These are phyloP conservation scores for Citrus australasica DNA, from an alignment of 345 rosid genomes.

Conservation along the genomic window DNA sequence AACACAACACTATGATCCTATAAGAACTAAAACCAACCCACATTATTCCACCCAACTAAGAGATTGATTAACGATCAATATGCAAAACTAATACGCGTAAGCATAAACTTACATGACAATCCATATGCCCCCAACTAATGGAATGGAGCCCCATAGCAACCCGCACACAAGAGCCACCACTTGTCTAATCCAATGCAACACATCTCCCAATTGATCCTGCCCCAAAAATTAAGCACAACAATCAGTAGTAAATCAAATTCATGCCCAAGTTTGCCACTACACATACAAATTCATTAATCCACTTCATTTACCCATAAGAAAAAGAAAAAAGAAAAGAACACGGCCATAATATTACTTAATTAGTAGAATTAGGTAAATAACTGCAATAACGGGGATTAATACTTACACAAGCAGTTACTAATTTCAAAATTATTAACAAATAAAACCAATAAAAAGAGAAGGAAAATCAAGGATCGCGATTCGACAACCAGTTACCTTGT, in stretches of 20 bases:
- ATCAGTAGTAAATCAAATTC: neutral
- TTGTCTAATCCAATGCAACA: conserved; percentile 95
- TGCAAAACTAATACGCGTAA: neutral
- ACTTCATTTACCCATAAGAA: neutral
- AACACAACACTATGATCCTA: neutral
- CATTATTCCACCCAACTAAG: neutral
- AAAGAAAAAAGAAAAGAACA: too few species aligned
- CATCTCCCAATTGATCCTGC: conserved; percentile 98
- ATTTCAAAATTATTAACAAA: neutral
- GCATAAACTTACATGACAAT: conserved; percentile 59
- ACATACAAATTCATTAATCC: neutral
- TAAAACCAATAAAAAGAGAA: neutral
- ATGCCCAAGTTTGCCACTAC: neutral
- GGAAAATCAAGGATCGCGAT: neutral
- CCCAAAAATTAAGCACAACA: conserved; percentile 4
- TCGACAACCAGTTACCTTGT: conserved; percentile 43
- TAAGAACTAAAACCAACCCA: neutral
- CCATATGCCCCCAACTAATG: conserved; percentile 93
- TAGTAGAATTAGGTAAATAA: neutral
- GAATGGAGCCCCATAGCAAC: conserved; percentile 81
- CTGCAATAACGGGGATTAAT: neutral
- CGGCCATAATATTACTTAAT: neutral
- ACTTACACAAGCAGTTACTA: neutral
- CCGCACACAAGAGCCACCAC: conserved; percentile 73
- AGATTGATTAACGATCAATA: neutral